phyloP scores from a whole-genome alignment of 257 asterid genomes.

The Solanum appendiculatum region DNA sequence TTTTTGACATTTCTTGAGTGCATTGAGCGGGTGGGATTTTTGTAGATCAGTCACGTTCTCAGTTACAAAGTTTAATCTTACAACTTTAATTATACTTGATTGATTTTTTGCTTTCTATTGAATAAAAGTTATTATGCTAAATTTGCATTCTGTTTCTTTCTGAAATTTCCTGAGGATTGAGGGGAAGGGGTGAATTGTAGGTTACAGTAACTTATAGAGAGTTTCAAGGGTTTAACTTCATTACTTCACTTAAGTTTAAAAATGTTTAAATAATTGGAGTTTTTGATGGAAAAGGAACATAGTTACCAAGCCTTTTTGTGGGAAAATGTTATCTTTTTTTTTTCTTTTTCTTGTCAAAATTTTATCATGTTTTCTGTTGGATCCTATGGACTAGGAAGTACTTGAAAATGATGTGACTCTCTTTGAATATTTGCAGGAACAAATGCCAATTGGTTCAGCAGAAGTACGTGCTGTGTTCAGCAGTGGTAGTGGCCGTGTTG shows the following conservation, averaged over 20 bases:
- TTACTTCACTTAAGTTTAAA: background rate
- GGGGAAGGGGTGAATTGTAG: background rate
- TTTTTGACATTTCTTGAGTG: background rate
- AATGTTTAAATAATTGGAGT: background rate
- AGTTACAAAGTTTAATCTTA: background rate
- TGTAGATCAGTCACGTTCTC: background rate
- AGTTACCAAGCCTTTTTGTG: background rate
- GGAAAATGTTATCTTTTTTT: background rate
- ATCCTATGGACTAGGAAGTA: background rate
- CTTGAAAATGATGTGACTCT: background rate
- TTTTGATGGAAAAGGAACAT: background rate
- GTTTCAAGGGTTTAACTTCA: background rate
- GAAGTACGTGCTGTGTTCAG: conserved; percentile 90
- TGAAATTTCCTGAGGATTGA: background rate
- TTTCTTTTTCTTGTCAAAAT: background rate
- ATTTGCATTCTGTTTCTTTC: background rate
- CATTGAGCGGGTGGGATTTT: background rate
- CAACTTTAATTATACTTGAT: background rate
- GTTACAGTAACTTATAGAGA: background rate
- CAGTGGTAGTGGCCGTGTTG: conserved; percentile 97
- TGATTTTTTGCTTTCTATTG: background rate
- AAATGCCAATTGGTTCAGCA: conserved; percentile 79
- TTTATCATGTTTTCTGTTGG: background rate
- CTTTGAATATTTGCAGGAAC: conserved; percentile 46
- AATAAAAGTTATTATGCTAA: background rate